Evolutionary conservation across 2,329 filamentous ascomycete species (phyloP), one percentile per base, ranked within the genome.

Genomic region (Zelopaecilomyces penicillatus): DNA sequence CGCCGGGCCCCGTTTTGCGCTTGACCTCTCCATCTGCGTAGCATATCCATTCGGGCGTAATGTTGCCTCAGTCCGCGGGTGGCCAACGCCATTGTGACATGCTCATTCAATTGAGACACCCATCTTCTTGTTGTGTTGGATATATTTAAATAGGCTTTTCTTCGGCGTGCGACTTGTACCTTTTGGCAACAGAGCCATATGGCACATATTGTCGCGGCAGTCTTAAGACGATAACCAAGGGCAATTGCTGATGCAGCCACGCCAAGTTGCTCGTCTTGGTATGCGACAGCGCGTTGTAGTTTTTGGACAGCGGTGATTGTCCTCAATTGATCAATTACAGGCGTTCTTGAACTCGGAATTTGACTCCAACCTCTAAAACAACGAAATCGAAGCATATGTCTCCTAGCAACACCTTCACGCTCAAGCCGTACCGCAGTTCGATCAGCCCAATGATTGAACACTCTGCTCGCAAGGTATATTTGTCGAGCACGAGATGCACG

Each of bases 391-490:
- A 93, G 66, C 48, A 90, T 79, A 58, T 87, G 84, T 49, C 79
- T 72, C 50, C 84, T 75, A 19, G 85, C 87, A 36, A 80, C 71
- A 4, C 76, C 78, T 4, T 85, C 87, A 35, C 78, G 75, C 50
- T 80, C 74, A 11, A 80, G 69, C 55, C 87, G 78, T 10, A 85
- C 79, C 5, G 72, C 74, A 8, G 85, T 75, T 41, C 75, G 70
- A 44, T 76, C 74, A 8, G 76, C 75, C 87, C 87, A 94, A 51
- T 64, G 63, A 45, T 61, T 66, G 47, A 61, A 65, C 12, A 58
- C 54, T 50, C 59, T 66, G 50, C 59, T 65, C 8, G 63, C 65
- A 5, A 87, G 68, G 53, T 80, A 83, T 8, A 85, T 64, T 56
- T 85, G 74, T 47, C 84, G 76, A 38, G 82, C 82, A 52, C 76